Percentiles rank a stretch among this genome's conserved stretches.
Conservation (phyloP, 306 rosid species). For the Cotoneaster glaucophyllus region DNA sequence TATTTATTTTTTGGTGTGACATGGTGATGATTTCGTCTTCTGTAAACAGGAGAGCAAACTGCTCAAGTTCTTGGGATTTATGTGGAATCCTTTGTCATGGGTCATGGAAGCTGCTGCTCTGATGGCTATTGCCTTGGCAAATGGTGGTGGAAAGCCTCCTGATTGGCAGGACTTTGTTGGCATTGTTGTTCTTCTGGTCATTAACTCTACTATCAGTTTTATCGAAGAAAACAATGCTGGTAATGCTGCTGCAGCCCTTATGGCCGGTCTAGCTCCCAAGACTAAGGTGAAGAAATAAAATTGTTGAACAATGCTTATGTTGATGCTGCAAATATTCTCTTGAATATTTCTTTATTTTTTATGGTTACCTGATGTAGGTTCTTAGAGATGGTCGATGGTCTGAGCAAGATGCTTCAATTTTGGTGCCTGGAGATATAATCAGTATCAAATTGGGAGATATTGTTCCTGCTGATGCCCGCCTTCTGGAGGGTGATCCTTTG, state of each 20-base stretch:
- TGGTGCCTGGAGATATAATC: slow-evolving; percentile 95
- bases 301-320: slow-evolving; percentile 1
- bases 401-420: slow-evolving; percentile 92
- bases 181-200: slow-evolving; percentile 58
- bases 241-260: slow-evolving; percentile 98
- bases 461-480: slow-evolving; percentile 98
- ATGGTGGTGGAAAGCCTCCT: slow-evolving; percentile 79
- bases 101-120: slow-evolving; percentile 99
- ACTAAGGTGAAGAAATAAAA: slow-evolving; percentile 56
- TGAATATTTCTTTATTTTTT: slow-evolving; percentile 9
- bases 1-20: neutral
- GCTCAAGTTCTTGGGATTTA: slow-evolving; percentile 89
- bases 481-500: slow-evolving; percentile 95
- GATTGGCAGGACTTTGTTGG: slow-evolving; percentile 99
- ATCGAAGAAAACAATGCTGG: slow-evolving; percentile 97
- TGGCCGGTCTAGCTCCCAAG: slow-evolving; percentile 99
- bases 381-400: slow-evolving; percentile 91
- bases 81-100: slow-evolving; percentile 99
- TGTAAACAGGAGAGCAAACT: slow-evolving; percentile 73
- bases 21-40: slow-evolving; percentile 7
- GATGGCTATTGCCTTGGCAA: slow-evolving; percentile 94
- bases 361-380: slow-evolving; percentile 43
- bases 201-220: slow-evolving; percentile 94
- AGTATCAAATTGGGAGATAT: slow-evolving; percentile 96
- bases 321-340: neutral